Evolutionary conservation across 2,329 filamentous ascomycete genomes (phyloP), one percentile per base, ranked within the genome.

Genomic region (Tolypocladium sp.): DNA sequence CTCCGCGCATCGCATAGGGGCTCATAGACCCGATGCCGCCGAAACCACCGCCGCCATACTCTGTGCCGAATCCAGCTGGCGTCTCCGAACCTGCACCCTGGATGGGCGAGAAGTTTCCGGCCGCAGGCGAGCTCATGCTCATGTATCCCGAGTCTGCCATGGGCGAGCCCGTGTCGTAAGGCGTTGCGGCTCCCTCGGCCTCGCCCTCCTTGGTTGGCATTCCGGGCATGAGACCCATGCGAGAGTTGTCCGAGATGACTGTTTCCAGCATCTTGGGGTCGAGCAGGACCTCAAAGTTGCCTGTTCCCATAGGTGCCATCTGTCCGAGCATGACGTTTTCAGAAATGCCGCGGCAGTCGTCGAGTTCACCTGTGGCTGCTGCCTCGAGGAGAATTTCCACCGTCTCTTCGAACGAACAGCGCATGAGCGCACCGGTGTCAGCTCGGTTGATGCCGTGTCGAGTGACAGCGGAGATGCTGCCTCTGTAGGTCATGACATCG

Each of bases 271-370:
- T 96, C 75, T 90, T 90, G 64, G 92, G 92, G 71, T 99, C 95
- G 65, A 99, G 82, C 66, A 92, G 86, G 58, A 97, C 87, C 64
- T 99, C 92, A 68, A 99, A 93, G 74, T 96, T 92, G 63, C 94
- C 94, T 60, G 95, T 99, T 63, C 94, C 94, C 82, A 96, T 93
- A 37, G 95, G 94, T 6, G 95, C 94, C 76, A 97, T 85, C 77
- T 99, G 94, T 63, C 94, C 94, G 63, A 99, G 84, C 85, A 99
- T 99, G 71, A 99, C 88, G 77, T 99, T 99, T 77, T 99, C 94
- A 20, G 94, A 97, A 56, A 99, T 93, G 81, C 94, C 94, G 61
- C 92, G 90, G 78, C 95, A 99, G 75, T 99, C 94, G 70, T 99
- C 94, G 38, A 99, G 82, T 74, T 99, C 94, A 71, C 94, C 94